A percentile compares a stretch with the other conserved stretches of the same genome.
Evolutionary conservation across 2,329 filamentous ascomycete species (phyloP).

Genomic region (Cadophora luteo-olivacea): DNA sequence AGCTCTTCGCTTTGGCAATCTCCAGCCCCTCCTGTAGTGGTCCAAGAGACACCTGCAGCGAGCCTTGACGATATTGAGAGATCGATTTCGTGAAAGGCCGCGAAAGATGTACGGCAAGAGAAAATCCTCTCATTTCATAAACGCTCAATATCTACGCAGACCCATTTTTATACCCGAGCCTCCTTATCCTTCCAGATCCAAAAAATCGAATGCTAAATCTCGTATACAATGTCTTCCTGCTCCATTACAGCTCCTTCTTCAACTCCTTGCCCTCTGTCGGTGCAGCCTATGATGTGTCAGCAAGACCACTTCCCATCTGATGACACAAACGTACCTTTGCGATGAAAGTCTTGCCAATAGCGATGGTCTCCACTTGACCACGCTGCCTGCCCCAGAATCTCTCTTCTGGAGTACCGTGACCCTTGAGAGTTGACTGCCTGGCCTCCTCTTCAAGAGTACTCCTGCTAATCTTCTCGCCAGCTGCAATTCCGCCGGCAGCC

Average conservation of each 20-base stretch:
- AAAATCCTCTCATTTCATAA: conserved; percentile 12
- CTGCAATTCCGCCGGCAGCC: conserved; percentile 54
- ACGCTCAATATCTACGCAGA: conserved; percentile 5
- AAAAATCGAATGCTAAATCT: background rate
- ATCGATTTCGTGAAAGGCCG: no score
- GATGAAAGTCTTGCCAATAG: conserved; percentile 62
- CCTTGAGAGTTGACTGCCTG: conserved; percentile 55
- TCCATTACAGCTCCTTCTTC: conserved; percentile 33
- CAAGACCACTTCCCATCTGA: background rate
- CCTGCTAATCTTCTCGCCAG: conserved; percentile 68
- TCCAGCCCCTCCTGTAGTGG: no score
- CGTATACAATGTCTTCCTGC: background rate
- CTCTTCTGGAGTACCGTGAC: conserved; percentile 59
- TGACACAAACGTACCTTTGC: conserved; percentile 47
- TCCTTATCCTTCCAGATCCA: background rate
- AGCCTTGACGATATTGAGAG: no score
- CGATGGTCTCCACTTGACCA: conserved; percentile 62
- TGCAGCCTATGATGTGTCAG: conserved; percentile 27
- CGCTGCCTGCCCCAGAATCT: conserved; percentile 70
- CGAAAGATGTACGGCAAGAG: background rate
- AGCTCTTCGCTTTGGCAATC: no score
- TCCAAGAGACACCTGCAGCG: no score
- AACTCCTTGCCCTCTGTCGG: conserved; percentile 27
- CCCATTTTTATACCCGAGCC: background rate
- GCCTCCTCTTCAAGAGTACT: conserved; percentile 70